Percentiles rank a stretch among this genome's conserved stretches.
Conservation (phyloP, 2,329 filamentous ascomycete species). For the Xylariaceae sp. region DNA sequence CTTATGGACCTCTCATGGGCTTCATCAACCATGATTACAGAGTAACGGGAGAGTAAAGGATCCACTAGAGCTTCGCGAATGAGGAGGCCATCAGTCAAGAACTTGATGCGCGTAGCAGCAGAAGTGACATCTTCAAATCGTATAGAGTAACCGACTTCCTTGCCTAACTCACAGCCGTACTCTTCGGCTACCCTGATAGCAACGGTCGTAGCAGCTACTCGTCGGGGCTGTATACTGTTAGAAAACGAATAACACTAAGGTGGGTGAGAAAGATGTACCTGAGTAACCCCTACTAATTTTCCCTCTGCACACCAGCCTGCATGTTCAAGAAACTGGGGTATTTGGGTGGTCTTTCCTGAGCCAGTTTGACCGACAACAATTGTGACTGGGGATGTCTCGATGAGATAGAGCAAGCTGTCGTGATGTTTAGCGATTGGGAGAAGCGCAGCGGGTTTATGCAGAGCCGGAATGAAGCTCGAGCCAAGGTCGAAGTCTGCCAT, state of each 20-base stretch:
- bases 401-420: conserved; percentile 79
- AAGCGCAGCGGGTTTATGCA: conserved; percentile 84
- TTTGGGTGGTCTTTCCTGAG: conserved; percentile 93
- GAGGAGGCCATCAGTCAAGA: conserved; percentile 90
- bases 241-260: conserved; percentile 1
- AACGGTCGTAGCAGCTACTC: conserved; percentile 90
- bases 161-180: conserved; percentile 82
- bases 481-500: conserved; percentile 66
- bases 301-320: conserved; percentile 88
- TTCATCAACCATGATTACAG: conserved; percentile 97
- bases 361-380: conserved; percentile 94
- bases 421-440: conserved; percentile 88
- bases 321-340: conserved; percentile 87
- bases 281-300: conserved; percentile 85
- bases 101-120: conserved; percentile 85
- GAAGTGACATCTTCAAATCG: conserved; percentile 92
- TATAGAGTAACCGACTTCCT: conserved; percentile 93
- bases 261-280: conserved; percentile 63
- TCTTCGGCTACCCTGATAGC: conserved; percentile 90
- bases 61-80: conserved; percentile 93
- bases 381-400: conserved; percentile 84
- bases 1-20: conserved; percentile 93
- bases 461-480: conserved; percentile 73
- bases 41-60: conserved; percentile 87
- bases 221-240: conserved; percentile 68